Evolutionary conservation across 225 moss, liverwort and hornwort species (phyloP), one percentile per base, ranked within the genome.

Genomic region (Bryum argenteum): DNA sequence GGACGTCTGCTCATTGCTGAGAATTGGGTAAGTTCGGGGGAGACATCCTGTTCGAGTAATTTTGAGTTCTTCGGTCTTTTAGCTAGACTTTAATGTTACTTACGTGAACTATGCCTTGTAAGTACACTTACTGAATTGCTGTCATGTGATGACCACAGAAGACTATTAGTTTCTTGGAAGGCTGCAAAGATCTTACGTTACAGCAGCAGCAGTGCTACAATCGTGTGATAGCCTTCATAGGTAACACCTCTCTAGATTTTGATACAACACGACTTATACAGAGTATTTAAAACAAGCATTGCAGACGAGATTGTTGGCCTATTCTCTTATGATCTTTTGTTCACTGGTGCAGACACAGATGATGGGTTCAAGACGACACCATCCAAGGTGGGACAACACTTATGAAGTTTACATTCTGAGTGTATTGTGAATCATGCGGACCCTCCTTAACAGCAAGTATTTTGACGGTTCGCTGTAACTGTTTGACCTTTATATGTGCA

Each of bases 171-270:
- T 86, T 86, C 47, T 61, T 86, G 55, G 80, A 86, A 69, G 74
- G 74, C 65, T 82, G 82, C 70, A 83, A 77, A 66, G 79, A 79
- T 71, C 77, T 77, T 48, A 80, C 71, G 42, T 18, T 63, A 28
- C 74, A 67, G 57, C 82, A 80, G 69, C 82, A 78, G 63, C 75
- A 78, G 57, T 80, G 77, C 77, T 80, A 79, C 77, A 82, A 78
- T 75, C 77, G 82, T 64, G 86, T 86, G 50, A 74, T 80, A 51
- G 82, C 80, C 13, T 75, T 80, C 45, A 80, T 86, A 53, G 86
- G 86, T 78, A 41, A 69, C 26, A 24, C 23, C 22, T 17, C 1
- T 65, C 9, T 10, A 40, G 17, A 20, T 53, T 45, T 65, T 6
- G 9, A 44, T 40, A 9, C 11, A 40, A 8, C 41, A 2, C 22